phyloP scores from a whole-genome alignment of 495 filamentous ascomycete genomes.

The Durotheca rogersii region DNA sequence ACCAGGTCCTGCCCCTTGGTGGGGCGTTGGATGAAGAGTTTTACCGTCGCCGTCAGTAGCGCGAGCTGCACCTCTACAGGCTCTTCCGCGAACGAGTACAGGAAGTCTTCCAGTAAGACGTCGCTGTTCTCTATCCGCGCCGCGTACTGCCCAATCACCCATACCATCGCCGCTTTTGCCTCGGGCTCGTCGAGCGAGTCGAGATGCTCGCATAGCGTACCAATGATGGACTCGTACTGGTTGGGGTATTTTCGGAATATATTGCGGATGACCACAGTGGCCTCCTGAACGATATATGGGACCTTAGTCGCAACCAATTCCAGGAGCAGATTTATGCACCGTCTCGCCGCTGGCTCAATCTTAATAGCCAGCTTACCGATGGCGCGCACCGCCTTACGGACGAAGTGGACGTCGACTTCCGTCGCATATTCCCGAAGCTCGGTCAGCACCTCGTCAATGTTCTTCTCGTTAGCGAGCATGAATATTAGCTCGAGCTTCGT shows the following conservation, averaged over 20 bases:
- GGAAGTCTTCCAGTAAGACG: conserved; percentile 88
- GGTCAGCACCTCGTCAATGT: conserved; percentile 92
- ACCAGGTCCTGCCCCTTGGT: conserved; percentile 94
- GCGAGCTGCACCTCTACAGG: conserved; percentile 93
- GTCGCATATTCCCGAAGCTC: conserved; percentile 97
- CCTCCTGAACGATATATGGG: conserved; percentile 99
- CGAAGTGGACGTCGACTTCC: conserved; percentile 98
- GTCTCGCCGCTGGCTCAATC: conserved; percentile 87
- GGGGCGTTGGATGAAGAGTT: conserved; percentile 95
- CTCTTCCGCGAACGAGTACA: conserved; percentile 91
- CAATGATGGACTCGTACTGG: conserved; percentile 96
- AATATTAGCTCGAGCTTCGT: conserved; percentile 98
- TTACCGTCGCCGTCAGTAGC: conserved; percentile 93
- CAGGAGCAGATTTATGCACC: conserved; percentile 89
- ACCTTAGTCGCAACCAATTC: conserved; percentile 97
- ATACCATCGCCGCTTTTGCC: conserved; percentile 98
- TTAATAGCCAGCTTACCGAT: conserved; percentile 99
- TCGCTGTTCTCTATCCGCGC: conserved; percentile 96
- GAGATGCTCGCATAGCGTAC: conserved; percentile 90
- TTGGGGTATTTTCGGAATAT: conserved; percentile 99
- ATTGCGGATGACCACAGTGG: conserved; percentile 98
- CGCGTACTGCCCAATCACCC: conserved; percentile 98
- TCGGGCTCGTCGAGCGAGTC: conserved; percentile 98
- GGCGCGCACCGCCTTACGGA: conserved; percentile 93
- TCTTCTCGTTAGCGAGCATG: conserved; percentile 95